Conservation (phyloP, 106 monocot species). For the Dioscorea alata region DNA sequence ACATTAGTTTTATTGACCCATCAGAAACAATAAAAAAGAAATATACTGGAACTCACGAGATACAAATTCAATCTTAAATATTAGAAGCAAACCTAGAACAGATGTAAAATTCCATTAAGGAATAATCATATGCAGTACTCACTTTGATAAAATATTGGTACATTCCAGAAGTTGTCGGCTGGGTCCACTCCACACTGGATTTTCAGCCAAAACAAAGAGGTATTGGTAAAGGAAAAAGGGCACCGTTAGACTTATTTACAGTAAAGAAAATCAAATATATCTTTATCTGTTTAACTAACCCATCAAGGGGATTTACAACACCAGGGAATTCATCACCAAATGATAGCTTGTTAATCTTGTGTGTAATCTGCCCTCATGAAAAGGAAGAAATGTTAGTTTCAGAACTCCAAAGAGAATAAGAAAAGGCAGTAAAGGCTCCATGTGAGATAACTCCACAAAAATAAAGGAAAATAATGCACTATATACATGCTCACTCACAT, state of each 20-base stretch:
- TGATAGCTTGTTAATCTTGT: constrained; percentile 90
- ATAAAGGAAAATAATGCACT: too few species aligned
- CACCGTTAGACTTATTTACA: background rate
- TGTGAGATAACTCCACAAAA: too few species aligned
- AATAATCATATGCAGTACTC: constrained; percentile 1
- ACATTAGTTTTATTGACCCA: too few species aligned
- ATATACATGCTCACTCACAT: constrained; percentile 33
- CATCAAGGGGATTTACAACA: constrained; percentile 95
- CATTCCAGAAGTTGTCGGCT: constrained; percentile 47
- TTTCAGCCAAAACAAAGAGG: background rate
- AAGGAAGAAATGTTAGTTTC: constrained; percentile 1
- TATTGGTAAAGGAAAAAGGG: background rate
- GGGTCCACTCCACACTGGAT: constrained; percentile 74
- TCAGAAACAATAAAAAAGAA: too few species aligned
- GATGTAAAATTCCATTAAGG: background rate
- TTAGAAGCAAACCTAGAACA: too few species aligned
- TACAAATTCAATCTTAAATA: too few species aligned
- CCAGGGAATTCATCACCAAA: constrained; percentile 96
- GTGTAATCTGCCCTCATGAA: constrained; percentile 64
- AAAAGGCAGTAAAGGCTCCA: background rate
- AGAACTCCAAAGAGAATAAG: background rate
- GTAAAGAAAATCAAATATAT: background rate
- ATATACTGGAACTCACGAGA: too few species aligned
- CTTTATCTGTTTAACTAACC: constrained; percentile 32
- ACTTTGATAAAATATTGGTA: constrained; percentile 98